phyloP scores from a whole-genome alignment of 2,329 filamentous ascomycete genomes.

The Aphanocladium album region DNA sequence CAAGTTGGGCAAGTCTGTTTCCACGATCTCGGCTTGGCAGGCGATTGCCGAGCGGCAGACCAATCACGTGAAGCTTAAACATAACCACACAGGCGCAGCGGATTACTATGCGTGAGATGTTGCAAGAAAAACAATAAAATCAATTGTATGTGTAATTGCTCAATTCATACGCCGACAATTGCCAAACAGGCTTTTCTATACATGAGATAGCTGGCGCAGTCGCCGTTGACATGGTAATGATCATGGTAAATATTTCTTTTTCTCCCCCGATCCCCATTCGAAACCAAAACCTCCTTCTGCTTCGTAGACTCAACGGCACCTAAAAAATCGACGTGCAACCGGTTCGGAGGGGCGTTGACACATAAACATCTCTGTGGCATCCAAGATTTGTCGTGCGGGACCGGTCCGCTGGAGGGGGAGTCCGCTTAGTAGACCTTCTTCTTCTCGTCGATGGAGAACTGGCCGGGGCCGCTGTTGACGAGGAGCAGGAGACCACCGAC shows the following conservation, averaged over 20 bases:
- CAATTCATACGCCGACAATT: conserved; percentile 11
- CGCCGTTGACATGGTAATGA: conserved; percentile 11
- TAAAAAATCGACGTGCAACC: not conserved
- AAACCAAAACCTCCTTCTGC: not conserved
- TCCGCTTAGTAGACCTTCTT: conserved; percentile 90
- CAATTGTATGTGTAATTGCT: conserved; percentile 7
- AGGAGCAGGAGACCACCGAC: conserved; percentile 93
- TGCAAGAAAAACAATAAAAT: not conserved
- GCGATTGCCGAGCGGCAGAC: not conserved
- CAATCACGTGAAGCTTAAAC: not conserved
- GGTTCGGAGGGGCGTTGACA: not conserved
- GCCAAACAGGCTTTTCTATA: conserved; percentile 13
- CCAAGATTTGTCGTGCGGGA: not conserved
- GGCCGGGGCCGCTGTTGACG: conserved; percentile 97
- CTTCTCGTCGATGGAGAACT: conserved; percentile 99
- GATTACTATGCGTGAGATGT: not conserved
- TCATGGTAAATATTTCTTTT: conserved; percentile 9
- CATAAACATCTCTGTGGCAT: not conserved
- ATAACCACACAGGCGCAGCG: not conserved
- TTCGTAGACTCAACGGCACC: not conserved
- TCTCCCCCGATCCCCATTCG: not conserved
- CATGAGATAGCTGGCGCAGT: conserved; percentile 10
- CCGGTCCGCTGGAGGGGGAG: not conserved
- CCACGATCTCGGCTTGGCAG: not conserved
- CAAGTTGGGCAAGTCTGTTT: not conserved